Percentiles rank a stretch among this genome's conserved stretches.
These are phyloP conservation scores for Phaeodactylum tricornutum DNA, from an alignment of 108 stramenopile species.

Conservation along the genomic window DNA sequence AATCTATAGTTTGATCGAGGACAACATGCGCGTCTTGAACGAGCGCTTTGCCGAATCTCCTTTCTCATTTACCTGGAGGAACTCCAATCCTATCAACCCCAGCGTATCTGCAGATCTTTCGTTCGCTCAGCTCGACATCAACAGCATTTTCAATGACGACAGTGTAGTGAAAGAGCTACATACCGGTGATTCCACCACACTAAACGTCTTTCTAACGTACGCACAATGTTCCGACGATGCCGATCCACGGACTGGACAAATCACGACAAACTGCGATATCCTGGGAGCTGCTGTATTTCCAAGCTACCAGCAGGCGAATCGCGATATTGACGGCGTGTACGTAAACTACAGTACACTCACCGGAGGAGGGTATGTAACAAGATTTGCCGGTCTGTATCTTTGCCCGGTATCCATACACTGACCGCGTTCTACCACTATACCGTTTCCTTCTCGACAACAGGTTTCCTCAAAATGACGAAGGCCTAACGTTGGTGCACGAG, in stretches of 20 bases:
- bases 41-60: background rate
- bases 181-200: background rate
- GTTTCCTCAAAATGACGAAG: constrained; percentile 22
- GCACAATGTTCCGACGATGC: no score
- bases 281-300: no score
- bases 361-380: background rate
- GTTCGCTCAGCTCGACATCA: no score
- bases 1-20: background rate
- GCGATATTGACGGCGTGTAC: no score
- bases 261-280: no score
- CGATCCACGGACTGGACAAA: no score
- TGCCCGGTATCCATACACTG: background rate
- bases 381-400: background rate
- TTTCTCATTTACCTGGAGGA: background rate
- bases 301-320: no score
- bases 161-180: no score
- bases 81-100: background rate
- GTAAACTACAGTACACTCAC: background rate
- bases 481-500: constrained; percentile 27
- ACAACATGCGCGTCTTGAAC: background rate
- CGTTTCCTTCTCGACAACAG: background rate
- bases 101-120: background rate
- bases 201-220: no score
- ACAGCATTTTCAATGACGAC: no score
- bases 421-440: background rate